Conservation (phyloP, 139 green algal genomes). For the Tetradesmus obliquus region DNA sequence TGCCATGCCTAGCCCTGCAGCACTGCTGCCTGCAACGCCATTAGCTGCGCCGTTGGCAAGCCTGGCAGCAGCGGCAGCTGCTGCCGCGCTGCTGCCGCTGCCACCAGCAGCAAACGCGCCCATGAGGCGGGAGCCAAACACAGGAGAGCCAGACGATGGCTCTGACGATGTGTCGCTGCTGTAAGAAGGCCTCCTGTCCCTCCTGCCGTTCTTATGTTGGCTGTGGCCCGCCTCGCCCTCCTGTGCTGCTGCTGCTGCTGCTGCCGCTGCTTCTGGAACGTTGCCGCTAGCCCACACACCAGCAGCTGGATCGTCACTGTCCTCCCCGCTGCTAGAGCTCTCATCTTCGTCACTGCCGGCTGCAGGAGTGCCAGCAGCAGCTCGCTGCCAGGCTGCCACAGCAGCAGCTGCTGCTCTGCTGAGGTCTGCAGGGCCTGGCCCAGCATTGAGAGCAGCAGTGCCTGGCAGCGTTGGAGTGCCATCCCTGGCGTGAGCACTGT, state of each 20-base stretch:
- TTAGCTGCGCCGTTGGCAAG: background rate
- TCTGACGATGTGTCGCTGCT: slow-evolving; percentile 9
- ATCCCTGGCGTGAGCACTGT: background rate
- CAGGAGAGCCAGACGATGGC: slow-evolving; percentile 1
- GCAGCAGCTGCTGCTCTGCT: slow-evolving; percentile 7
- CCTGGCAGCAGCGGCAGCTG: background rate
- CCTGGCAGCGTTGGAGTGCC: background rate
- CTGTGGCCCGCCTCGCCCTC: background rate
- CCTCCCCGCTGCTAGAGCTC: slow-evolving; percentile 7
- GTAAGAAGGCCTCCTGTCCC: background rate
- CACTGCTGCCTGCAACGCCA: background rate
- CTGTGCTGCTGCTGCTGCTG: background rate
- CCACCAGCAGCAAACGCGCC: background rate
- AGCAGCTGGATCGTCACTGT: slow-evolving; percentile 5
- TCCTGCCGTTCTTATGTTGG: background rate
- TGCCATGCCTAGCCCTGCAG: background rate
- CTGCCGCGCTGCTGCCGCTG: background rate
- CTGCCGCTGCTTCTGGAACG: background rate
- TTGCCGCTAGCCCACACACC: background rate
- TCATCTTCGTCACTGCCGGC: background rate
- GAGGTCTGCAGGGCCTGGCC: background rate
- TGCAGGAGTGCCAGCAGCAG: background rate
- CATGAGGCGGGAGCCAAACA: background rate
- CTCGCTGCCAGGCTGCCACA: background rate
- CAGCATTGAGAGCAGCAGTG: background rate